Conservation (phyloP, 176 grass and related monocot species). For the Aegilops speltoides region DNA sequence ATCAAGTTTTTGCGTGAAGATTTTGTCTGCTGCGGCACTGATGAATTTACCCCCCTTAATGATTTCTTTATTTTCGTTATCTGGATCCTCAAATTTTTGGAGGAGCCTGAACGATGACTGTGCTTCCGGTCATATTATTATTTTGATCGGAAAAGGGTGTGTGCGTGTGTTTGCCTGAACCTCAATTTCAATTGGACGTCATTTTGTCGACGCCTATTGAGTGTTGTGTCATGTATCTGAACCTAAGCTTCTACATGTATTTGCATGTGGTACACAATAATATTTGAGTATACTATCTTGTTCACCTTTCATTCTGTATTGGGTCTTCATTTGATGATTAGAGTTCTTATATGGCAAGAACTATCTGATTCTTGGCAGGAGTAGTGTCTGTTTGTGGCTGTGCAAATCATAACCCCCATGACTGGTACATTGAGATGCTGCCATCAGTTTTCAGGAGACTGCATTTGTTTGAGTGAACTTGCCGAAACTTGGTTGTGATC, state of each 20-base stretch:
- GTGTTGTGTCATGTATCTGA: constrained; percentile 42
- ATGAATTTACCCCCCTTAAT: constrained; percentile 38
- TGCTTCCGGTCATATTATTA: constrained; percentile 65
- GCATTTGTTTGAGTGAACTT: background rate
- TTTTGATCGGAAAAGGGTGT: constrained; percentile 49
- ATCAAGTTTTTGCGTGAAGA: constrained; percentile 47
- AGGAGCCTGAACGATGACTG: constrained; percentile 42
- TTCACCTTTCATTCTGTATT: background rate
- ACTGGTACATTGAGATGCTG: background rate
- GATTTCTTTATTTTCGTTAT: constrained; percentile 42
- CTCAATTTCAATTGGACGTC: constrained; percentile 37
- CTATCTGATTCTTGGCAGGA: background rate
- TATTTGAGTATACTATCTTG: constrained; percentile 19
- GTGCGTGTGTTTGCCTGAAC: constrained; percentile 35
- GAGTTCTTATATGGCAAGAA: background rate
- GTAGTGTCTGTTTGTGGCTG: background rate
- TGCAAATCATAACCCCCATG: background rate
- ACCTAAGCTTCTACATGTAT: constrained; percentile 35
- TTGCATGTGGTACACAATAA: constrained; percentile 36
- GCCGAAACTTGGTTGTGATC: background rate
- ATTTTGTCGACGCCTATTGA: constrained; percentile 20
- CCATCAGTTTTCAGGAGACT: background rate
- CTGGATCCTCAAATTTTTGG: constrained; percentile 58
- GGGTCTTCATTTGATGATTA: background rate
- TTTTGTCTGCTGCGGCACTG: constrained; percentile 44